Evolutionary conservation across 139 green algal species (phyloP), one percentile per base, ranked within the genome.

Genomic region (Picochlorum sp.): DNA sequence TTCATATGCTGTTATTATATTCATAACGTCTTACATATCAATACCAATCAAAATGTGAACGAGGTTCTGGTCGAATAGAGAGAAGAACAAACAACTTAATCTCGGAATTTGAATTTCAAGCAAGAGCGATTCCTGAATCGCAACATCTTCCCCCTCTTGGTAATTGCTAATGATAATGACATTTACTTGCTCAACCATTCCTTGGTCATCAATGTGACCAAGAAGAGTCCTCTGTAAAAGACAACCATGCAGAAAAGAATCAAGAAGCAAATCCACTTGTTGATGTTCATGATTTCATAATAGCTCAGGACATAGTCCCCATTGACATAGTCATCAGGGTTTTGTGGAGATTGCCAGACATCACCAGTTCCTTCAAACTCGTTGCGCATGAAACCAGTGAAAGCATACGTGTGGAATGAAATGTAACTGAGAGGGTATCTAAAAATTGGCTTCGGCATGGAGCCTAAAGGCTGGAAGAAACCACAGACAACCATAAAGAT

Each of bases 401-500:
- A 85, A 5, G 67, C 33, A 41, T 73, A 83, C n/a, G 63, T 80
- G 64, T 87, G 80, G 59, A 64, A 87, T 22, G 57, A 39, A 16
- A 84, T 77, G 75, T 84, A 87, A 39, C 73, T 63, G 39, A 87
- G 40, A 3, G 80, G 80, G 58, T 87, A 87, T 35, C 65, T 64
- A 58, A 82, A 79, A 44, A 87, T 80, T 16, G 78, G 74, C 44
- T 63, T 45, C 24, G 79, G 76, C 39, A 87, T 61, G 9, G 65
- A 52, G 10, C 33, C 26, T n/a, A 78, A 54, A 12, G 79, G 64
- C 59, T 84, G 72, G 71, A 87, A 85, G 65, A 82, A 55, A 24
- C 57, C 57, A n/a, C 57, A 78, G 26, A 75, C 77, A 13, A 80
- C 59, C 80, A 85, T 87, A 73, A 61, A 87, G 29, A 87, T 75